A percentile compares a stretch with the other conserved stretches of the same genome.
phyloP scores from a whole-genome alignment of 2,329 filamentous ascomycete species.

The Dactylonectria estremocensis region DNA sequence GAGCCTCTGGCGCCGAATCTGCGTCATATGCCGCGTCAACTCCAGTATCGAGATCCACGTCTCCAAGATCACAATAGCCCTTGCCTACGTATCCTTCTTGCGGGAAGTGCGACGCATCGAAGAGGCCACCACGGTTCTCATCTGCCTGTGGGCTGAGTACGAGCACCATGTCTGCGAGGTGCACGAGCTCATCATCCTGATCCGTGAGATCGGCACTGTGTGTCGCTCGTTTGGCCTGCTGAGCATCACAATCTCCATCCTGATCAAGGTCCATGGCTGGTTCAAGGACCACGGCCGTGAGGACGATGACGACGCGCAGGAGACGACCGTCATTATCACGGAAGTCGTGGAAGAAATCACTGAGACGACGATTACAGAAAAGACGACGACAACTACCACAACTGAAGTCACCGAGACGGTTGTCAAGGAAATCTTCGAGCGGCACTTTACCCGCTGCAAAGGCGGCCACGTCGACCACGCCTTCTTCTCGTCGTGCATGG shows the following conservation, averaged over 20 bases:
- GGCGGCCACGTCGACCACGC: slow-evolving; percentile 50
- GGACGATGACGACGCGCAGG: slow-evolving; percentile 52
- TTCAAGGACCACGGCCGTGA: slow-evolving; percentile 54
- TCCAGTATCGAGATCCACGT: slow-evolving; percentile 53
- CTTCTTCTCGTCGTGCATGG: slow-evolving; percentile 55
- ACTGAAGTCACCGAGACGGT: slow-evolving; percentile 53
- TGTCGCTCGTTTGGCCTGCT: slow-evolving; percentile 54
- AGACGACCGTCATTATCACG: slow-evolving; percentile 55
- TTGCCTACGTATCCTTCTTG: slow-evolving; percentile 56
- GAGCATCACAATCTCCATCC: slow-evolving; percentile 52
- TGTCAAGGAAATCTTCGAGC: slow-evolving; percentile 55
- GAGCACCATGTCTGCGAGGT: slow-evolving; percentile 54
- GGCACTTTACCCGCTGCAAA: slow-evolving; percentile 54
- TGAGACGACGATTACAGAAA: slow-evolving; percentile 52
- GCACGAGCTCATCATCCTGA: slow-evolving; percentile 52
- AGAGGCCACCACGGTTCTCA: slow-evolving; percentile 57
- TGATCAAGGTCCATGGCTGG: slow-evolving; percentile 57
- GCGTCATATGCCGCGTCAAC: slow-evolving; percentile 50
- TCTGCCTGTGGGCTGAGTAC: slow-evolving; percentile 59
- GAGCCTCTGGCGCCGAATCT: slow-evolving; percentile 58
- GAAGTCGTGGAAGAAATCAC: slow-evolving; percentile 58
- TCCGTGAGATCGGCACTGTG: slow-evolving; percentile 54
- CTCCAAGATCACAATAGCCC: slow-evolving; percentile 56
- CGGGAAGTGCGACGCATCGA: slow-evolving; percentile 50
- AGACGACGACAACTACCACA: slow-evolving; percentile 50